phyloP scores from a whole-genome alignment of 768 basidiomycete species.

The Cyathus striatus region DNA sequence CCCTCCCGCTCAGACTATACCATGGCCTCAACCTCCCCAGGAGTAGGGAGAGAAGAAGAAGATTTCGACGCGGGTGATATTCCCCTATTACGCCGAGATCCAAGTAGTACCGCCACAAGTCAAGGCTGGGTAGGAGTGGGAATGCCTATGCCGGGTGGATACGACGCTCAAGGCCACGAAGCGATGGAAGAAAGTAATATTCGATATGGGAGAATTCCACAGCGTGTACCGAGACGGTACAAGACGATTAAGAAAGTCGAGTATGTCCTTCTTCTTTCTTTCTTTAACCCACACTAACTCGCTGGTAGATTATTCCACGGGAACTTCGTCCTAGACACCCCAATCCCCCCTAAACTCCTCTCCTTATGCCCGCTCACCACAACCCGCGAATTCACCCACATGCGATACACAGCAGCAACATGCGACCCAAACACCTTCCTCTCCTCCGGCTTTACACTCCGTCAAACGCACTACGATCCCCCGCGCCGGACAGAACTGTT shows the following conservation, averaged over 20 bases:
- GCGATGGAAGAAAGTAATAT: conserved; percentile 47
- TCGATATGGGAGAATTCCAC: conserved; percentile 87
- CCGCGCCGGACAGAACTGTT: conserved; percentile 89
- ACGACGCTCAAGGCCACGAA: conserved; percentile 23
- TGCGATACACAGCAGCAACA: conserved; percentile 95
- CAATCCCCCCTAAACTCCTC: conserved; percentile 87
- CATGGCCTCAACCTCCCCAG: not conserved
- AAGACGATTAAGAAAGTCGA: conserved; percentile 94
- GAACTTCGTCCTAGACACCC: conserved; percentile 87
- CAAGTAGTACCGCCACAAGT: conserved; percentile 18
- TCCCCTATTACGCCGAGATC: conserved; percentile 54
- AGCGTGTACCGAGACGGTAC: conserved; percentile 82
- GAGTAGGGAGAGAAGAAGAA: conserved; percentile 34
- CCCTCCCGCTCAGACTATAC: conserved; percentile 7
- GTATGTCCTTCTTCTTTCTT: conserved; percentile 32
- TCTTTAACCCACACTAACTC: not conserved
- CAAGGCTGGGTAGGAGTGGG: conserved; percentile 8
- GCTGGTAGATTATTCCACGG: conserved; percentile 72
- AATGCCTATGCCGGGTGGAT: conserved; percentile 37
- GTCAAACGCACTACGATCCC: conserved; percentile 90
- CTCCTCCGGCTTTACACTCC: conserved; percentile 74
- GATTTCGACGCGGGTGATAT: conserved; percentile 59
- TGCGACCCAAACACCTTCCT: conserved; percentile 95
- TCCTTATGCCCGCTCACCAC: conserved; percentile 72
- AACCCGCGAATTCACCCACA: conserved; percentile 90